Evolutionary conservation across 306 rosid genomes (phyloP).

Genomic region (Albizia julibrissin): DNA sequence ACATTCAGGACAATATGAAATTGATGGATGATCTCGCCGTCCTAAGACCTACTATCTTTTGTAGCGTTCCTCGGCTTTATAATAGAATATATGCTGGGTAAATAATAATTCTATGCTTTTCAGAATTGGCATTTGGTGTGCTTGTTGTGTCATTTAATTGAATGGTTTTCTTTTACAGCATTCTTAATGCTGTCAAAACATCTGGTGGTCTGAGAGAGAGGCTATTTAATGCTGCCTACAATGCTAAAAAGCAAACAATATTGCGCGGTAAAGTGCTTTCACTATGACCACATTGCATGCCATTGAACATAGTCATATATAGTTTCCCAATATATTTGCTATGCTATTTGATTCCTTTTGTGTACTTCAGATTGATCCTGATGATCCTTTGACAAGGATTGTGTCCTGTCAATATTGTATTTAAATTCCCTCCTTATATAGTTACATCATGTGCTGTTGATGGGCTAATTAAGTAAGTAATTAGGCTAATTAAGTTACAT

Average conservation of each 20-base stretch:
- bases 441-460: background rate
- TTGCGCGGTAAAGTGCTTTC: conserved; percentile 61
- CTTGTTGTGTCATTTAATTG: conserved; percentile 36
- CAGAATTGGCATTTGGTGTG: conserved; percentile 26
- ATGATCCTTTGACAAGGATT: conserved; percentile 7
- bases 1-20: conserved; percentile 88
- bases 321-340: conserved; percentile 21
- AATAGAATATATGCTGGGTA: conserved; percentile 98
- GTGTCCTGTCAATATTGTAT: background rate
- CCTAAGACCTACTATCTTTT: conserved; percentile 88
- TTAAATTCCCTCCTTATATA: conserved; percentile 8
- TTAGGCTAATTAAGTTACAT: background rate
- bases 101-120: conserved; percentile 14
- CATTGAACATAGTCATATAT: background rate
- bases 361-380: conserved; percentile 25
- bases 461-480: background rate
- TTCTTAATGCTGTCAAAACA: conserved; percentile 81
- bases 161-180: conserved; percentile 49
- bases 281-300: conserved; percentile 11
- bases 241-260: conserved; percentile 88
- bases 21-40: conserved; percentile 88
- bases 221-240: conserved; percentile 89
- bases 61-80: conserved; percentile 97
- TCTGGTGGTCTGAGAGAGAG: conserved; percentile 88
- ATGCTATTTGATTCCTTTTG: conserved; percentile 1